phyloP scores from a whole-genome alignment of 805 yeast species.

The Wickerhamiella parazyma region DNA sequence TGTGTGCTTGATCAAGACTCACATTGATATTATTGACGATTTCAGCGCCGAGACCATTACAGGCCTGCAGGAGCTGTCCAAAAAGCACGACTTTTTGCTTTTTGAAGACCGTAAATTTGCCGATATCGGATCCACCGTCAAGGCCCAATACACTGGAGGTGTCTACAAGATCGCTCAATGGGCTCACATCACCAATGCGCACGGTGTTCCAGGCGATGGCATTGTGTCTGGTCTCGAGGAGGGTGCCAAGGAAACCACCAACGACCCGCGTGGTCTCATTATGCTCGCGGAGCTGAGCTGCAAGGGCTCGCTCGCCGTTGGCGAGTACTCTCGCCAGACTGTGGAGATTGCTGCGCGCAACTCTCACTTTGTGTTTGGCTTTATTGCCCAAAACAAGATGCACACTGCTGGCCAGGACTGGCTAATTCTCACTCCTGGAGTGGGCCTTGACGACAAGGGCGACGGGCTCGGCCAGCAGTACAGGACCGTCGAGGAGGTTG shows the following conservation, averaged over 20 bases:
- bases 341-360: conserved; percentile 82
- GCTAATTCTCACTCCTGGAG: conserved; percentile 97
- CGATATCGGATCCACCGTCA: conserved; percentile 95
- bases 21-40: conserved; percentile 84
- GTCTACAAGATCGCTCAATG: conserved; percentile 78
- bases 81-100: conserved; percentile 75
- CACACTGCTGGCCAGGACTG: conserved; percentile 75
- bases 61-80: conserved; percentile 59
- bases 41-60: conserved; percentile 70
- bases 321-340: conserved; percentile 76
- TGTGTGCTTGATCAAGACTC: conserved; percentile 86
- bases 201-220: conserved; percentile 92
- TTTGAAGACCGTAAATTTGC: conserved; percentile 98
- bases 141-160: conserved; percentile 85
- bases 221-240: conserved; percentile 77
- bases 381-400: conserved; percentile 85
- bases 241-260: conserved; percentile 53
- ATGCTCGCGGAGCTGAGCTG: conserved; percentile 95
- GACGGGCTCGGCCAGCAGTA: conserved; percentile 95
- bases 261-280: conserved; percentile 62
- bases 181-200: conserved; percentile 97
- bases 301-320: conserved; percentile 85
- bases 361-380: conserved; percentile 85
- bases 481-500: conserved; percentile 77
- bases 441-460: conserved; percentile 92